phyloP scores from a whole-genome alignment of 306 rosid species.

The Arachis hypogaea region DNA sequence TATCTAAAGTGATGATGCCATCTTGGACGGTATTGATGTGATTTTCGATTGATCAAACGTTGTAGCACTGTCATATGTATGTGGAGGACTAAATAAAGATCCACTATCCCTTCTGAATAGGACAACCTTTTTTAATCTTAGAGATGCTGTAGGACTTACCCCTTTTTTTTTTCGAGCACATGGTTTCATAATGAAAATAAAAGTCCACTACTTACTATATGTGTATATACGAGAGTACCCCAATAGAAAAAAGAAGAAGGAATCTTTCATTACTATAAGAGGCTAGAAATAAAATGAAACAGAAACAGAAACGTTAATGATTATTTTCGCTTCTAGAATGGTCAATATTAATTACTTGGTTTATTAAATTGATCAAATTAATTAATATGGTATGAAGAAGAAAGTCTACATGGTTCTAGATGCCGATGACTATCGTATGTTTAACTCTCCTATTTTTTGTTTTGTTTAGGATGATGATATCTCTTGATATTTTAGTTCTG shows the following conservation, averaged over 20 bases:
- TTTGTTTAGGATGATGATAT: too few species aligned
- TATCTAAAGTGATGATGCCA: neutral
- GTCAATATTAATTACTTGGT: neutral
- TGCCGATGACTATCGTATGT: too few species aligned
- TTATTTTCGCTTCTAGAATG: neutral
- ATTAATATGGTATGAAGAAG: neutral
- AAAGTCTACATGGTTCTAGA: too few species aligned
- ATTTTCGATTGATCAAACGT: conserved; percentile 21
- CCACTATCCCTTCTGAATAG: neutral
- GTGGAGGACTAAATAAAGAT: neutral
- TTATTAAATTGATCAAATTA: neutral
- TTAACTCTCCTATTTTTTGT: too few species aligned
- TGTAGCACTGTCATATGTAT: neutral
- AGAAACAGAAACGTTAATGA: neutral
- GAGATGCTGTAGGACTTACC: neutral
- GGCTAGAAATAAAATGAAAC: too few species aligned
- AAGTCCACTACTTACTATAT: neutral
- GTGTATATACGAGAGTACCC: too few species aligned
- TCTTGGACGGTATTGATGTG: conserved; percentile 13
- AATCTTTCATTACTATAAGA: neutral
- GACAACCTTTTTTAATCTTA: neutral
- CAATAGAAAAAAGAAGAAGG: too few species aligned
- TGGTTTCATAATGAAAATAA: neutral
- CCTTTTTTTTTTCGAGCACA: neutral
- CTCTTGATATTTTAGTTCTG: too few species aligned